Evolutionary conservation across 108 stramenopile genomes (phyloP), one percentile per base, ranked within the genome.

Genomic region (Cylindrotheca closterium): DNA sequence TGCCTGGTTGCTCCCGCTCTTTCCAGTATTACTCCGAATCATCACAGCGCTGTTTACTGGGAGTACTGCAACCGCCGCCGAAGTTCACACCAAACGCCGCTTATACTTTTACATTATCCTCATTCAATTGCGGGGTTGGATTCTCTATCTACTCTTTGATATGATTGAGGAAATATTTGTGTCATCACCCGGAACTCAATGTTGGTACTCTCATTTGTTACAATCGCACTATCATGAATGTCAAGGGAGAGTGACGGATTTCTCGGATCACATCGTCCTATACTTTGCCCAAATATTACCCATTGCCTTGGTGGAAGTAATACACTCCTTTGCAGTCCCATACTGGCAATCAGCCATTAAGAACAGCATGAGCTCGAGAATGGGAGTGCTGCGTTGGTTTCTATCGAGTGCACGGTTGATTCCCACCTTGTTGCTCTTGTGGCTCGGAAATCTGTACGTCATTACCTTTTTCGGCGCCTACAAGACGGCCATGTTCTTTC

Each of bases 241-340:
- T 61, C 79, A 78, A 31, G 89, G 92, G 31, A 74, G 73, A 49
- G 53, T 50, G 42, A 85, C 83, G 55, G 92, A 93, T 67, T 93
- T 87, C 67, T 93, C 92, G 4, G 92, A 93, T 91, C 92, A 93
- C 51, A 74, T 88, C 10, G 92, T 93, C 0, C 60, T 93, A 48
- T 89, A 85, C 58, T 83, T 87, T 73, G 87, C 85, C 8, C 89
- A 93, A 63, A 79, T 88, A 29, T 61, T 91, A 5, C 79, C 85
- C 23, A 72, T 88, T 53, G 66, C 86, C 10, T 50, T 88, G 58
- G 57, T 77, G 51, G 92, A 93, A 73, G 53, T 76, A 10, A 12
- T 87, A 18, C 46, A 85, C 66, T 78, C 71, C 27, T 73, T 76
- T 47, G 8, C 75, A 33, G 59, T 65, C 34, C 92, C 88, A 2